Conservation (phyloP, 1,284 basidiomycete species). For the Cystobasidium sp. region DNA sequence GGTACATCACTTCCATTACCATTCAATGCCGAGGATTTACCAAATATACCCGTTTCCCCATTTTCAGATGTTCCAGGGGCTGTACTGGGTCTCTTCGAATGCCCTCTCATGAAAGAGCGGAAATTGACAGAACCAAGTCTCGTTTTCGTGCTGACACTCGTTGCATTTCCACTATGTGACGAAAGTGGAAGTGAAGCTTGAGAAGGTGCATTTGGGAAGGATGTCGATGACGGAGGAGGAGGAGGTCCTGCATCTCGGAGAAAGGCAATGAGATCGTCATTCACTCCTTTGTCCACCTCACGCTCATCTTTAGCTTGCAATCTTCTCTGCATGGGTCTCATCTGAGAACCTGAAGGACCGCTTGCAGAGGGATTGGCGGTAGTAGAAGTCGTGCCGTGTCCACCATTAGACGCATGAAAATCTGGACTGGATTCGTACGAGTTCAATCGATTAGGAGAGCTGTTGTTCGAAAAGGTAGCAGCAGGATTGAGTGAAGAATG, state of each 20-base stretch:
- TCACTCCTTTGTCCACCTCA: not conserved
- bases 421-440: slow-evolving; percentile 29
- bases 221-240: not conserved
- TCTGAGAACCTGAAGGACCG: not conserved
- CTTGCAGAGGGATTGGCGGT: not conserved
- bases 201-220: not conserved
- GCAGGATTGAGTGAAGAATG: too few relatives aligned
- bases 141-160: not conserved
- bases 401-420: not conserved
- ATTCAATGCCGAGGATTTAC: too few relatives aligned
- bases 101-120: slow-evolving; percentile 1
- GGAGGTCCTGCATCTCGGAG: slow-evolving; percentile 20
- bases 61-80: not conserved
- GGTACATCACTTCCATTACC: not conserved
- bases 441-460: not conserved
- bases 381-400: too few relatives aligned
- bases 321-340: not conserved
- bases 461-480: not conserved
- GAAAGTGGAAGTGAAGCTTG: not conserved
- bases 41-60: too few relatives aligned
- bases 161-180: slow-evolving; percentile 1
- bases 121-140: slow-evolving; percentile 19
- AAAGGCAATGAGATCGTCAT: slow-evolving; percentile 41
- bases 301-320: slow-evolving; percentile 40
- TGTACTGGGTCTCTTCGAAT: slow-evolving; percentile 4